These are phyloP conservation scores for Friedmanniomyces endolithicus DNA, from an alignment of 495 filamentous ascomycete genomes.

Conservation along the genomic window DNA sequence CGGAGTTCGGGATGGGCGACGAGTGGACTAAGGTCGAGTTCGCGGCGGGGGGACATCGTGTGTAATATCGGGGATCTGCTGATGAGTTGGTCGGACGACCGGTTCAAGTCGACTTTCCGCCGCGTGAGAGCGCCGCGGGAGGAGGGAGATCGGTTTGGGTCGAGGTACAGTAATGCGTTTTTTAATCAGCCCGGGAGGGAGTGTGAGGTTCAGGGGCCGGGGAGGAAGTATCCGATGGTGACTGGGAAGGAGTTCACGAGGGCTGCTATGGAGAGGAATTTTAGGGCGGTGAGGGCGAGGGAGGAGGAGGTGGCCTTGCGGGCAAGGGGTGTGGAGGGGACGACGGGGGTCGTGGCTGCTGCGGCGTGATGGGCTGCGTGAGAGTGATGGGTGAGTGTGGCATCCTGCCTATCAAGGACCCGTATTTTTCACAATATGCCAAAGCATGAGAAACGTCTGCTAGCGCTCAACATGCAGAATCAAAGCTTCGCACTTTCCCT, in stretches of 20 bases:
- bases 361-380: neutral
- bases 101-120: constrained; percentile 55
- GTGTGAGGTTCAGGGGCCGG: constrained; percentile 46
- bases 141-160: constrained; percentile 41
- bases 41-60: constrained; percentile 44
- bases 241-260: constrained; percentile 47
- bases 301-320: constrained; percentile 19
- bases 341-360: neutral
- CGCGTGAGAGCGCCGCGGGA: constrained; percentile 47
- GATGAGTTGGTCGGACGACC: constrained; percentile 58
- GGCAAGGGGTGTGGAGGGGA: neutral
- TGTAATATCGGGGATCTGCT: constrained; percentile 59
- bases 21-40: constrained; percentile 51
- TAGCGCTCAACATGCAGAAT: too few relatives aligned
- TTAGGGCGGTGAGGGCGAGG: constrained; percentile 35
- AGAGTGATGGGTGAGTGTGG: neutral
- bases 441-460: too few relatives aligned
- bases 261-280: constrained; percentile 48
- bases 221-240: constrained; percentile 47
- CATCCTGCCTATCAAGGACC: too few relatives aligned
- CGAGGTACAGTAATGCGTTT: constrained; percentile 51
- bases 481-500: neutral
- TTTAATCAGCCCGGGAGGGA: constrained; percentile 54
- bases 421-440: too few relatives aligned
- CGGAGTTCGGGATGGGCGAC: constrained; percentile 47